Evolutionary conservation across 164 flowering plant genomes (phyloP).

Genomic region (Vitis cinerea): DNA sequence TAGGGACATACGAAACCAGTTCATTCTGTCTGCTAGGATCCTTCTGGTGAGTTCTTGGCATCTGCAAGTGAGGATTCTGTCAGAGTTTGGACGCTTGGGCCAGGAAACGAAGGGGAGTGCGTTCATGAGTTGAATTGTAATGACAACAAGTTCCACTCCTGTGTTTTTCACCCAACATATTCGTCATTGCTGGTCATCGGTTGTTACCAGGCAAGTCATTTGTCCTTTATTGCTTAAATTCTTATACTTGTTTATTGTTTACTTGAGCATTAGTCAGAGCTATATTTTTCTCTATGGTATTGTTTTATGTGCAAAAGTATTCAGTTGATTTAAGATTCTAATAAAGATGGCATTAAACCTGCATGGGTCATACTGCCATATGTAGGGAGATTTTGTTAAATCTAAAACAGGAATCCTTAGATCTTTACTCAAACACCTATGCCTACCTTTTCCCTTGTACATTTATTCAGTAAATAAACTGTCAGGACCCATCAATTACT

Average conservation of each 20-base stretch:
- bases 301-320: no score
- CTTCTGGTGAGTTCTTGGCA: constrained; percentile 62
- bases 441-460: no score
- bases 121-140: constrained; percentile 59
- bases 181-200: constrained; percentile 66
- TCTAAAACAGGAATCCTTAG: no score
- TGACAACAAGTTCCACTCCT: constrained; percentile 71
- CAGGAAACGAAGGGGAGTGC: constrained; percentile 62
- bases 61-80: constrained; percentile 79
- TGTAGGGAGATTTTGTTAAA: no score
- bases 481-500: no score
- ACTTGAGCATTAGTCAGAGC: no score
- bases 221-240: neutral
- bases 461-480: no score
- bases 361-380: no score
- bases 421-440: no score
- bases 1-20: constrained; percentile 71
- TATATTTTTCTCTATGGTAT: no score
- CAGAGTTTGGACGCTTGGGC: constrained; percentile 54
- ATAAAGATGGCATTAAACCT: no score
- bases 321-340: no score
- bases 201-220: constrained; percentile 59
- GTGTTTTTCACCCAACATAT: constrained; percentile 70
- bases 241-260: neutral
- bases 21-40: constrained; percentile 72